Evolutionary conservation across 257 asterid species (phyloP).

Genomic region (Cinchona pubescens): DNA sequence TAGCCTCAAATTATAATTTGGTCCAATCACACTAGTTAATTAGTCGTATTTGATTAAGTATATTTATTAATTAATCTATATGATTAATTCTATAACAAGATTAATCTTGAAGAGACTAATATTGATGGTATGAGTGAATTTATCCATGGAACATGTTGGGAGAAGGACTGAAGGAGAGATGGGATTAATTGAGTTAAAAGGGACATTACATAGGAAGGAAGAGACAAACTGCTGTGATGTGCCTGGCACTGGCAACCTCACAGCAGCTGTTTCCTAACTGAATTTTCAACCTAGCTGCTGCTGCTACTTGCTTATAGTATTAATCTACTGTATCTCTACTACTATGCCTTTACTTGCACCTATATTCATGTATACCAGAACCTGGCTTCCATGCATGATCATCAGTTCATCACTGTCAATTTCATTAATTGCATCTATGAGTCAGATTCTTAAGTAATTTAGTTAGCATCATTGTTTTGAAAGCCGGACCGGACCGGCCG

Average conservation of each 20-base stretch:
- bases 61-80: too few species aligned
- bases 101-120: neutral
- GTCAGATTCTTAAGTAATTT: too few species aligned
- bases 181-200: slow-evolving; percentile 26
- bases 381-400: neutral
- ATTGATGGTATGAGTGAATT: neutral
- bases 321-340: neutral
- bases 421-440: too few species aligned
- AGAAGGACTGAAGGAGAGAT: neutral
- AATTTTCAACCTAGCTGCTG: slow-evolving; percentile 17
- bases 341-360: slow-evolving; percentile 15
- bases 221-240: slow-evolving; percentile 49
- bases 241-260: slow-evolving; percentile 27
- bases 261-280: slow-evolving; percentile 32
- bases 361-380: slow-evolving; percentile 16
- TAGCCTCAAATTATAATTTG: too few species aligned
- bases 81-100: too few species aligned
- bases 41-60: too few species aligned
- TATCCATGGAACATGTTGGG: slow-evolving; percentile 3
- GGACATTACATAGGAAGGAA: slow-evolving; percentile 53
- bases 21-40: too few species aligned
- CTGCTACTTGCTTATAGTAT: slow-evolving; percentile 9
- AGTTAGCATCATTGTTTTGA: too few species aligned
- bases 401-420: too few species aligned
- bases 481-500: too few species aligned